Conservation (phyloP, 768 basidiomycete species). For the Daedalea quercina region DNA sequence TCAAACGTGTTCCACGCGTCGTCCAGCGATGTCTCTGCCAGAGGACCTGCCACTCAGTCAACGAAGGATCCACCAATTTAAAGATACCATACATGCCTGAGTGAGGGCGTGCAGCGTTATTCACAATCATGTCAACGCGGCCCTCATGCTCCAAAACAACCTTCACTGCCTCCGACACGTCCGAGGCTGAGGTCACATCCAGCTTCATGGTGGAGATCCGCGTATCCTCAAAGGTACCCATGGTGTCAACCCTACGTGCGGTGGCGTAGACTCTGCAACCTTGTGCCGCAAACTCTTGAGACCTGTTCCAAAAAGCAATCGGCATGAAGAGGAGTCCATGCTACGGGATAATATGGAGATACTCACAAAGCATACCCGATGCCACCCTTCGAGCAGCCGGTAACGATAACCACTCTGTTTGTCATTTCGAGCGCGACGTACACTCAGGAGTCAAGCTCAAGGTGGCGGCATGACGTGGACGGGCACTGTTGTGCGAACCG, state of each 20-base stretch:
- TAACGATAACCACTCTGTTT: conserved; percentile 52
- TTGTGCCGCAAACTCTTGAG: conserved; percentile 56
- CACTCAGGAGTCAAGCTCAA: too few relatives aligned
- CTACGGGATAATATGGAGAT: too few relatives aligned
- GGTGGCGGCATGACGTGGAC: too few relatives aligned
- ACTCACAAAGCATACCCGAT: conserved; percentile 15
- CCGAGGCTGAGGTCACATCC: conserved; percentile 59
- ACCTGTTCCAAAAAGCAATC: conserved; percentile 24
- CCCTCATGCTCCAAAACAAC: conserved; percentile 50
- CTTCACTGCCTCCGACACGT: conserved; percentile 42
- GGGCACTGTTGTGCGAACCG: too few relatives aligned
- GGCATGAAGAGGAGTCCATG: background rate
- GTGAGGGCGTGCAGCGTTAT: conserved; percentile 54
- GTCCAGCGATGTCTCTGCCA: conserved; percentile 51
- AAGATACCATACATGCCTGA: too few relatives aligned
- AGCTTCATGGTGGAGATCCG: conserved; percentile 44
- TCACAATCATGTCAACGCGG: conserved; percentile 67
- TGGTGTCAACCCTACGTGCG: conserved; percentile 53
- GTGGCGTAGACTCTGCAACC: conserved; percentile 78
- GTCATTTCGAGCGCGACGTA: background rate
- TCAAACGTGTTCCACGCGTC: conserved; percentile 51
- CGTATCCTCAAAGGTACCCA: conserved; percentile 44
- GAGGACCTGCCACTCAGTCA: conserved; percentile 26
- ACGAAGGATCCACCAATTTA: too few relatives aligned
- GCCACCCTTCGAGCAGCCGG: conserved; percentile 43